Evolutionary conservation across 2,329 filamentous ascomycete genomes (phyloP).

Genomic region (Hypoxylon rubiginosum): DNA sequence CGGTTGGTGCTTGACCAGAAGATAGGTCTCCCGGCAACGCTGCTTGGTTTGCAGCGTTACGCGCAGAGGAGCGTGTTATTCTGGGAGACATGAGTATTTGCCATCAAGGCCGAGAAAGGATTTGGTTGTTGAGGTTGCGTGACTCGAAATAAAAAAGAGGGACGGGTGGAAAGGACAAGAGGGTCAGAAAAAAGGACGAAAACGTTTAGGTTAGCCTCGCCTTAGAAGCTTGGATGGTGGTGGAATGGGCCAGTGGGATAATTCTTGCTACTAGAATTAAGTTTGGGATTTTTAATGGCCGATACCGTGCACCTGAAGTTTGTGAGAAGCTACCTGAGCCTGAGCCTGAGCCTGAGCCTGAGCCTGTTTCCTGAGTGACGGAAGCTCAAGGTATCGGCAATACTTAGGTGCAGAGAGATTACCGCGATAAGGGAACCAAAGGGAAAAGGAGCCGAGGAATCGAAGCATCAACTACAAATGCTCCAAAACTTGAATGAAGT

Average conservation of each 20-base stretch:
- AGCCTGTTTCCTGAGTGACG: neutral
- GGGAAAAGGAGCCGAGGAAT: constrained; percentile 20
- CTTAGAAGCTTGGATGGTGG: constrained; percentile 31
- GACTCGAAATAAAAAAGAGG: constrained; percentile 25
- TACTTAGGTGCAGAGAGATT: constrained; percentile 6
- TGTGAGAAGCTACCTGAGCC: constrained; percentile 2
- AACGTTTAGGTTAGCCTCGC: constrained; percentile 31
- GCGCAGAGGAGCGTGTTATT: constrained; percentile 95
- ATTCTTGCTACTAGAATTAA: constrained; percentile 34
- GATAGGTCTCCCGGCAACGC: constrained; percentile 59
- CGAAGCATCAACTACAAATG: constrained; percentile 33
- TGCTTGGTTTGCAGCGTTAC: constrained; percentile 80
- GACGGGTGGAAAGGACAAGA: constrained; percentile 32
- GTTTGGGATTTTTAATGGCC: constrained; percentile 17
- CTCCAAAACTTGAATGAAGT: constrained; percentile 18
- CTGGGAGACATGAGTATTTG: constrained; percentile 90
- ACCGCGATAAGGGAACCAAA: neutral
- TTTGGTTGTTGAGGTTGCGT: constrained; percentile 23
- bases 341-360: neutral
- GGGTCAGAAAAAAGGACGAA: constrained; percentile 27
- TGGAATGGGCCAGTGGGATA: constrained; percentile 26
- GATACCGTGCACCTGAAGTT: constrained; percentile 25
- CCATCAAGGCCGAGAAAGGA: constrained; percentile 37
- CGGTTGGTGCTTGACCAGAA: constrained; percentile 57
- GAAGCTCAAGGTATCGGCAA: constrained; percentile 15